Conservation (phyloP, 352 stramenopile genomes). For the Phytophthora melonis region DNA sequence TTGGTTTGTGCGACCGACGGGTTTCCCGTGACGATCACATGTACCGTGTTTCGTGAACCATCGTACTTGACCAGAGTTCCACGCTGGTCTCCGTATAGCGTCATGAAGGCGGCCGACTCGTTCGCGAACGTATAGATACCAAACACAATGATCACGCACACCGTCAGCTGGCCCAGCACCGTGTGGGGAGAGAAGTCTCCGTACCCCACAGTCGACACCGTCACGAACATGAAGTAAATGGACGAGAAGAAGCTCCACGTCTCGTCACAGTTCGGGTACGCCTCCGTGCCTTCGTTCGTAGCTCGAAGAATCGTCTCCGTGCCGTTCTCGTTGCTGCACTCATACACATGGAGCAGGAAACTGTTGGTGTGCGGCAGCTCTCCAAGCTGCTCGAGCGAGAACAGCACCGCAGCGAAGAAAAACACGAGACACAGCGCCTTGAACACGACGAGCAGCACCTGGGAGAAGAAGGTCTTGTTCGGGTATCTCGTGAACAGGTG, state of each 20-base stretch:
- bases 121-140: conserved; percentile 91
- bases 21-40: conserved; percentile 90
- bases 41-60: conserved; percentile 68
- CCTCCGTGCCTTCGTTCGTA: conserved; percentile 57
- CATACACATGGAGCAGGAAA: conserved; percentile 88
- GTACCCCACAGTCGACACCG: conserved; percentile 88
- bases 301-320: conserved; percentile 59
- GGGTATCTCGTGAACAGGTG: conserved; percentile 74
- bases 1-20: conserved; percentile 81
- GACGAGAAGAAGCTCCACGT: conserved; percentile 90
- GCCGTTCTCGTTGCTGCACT: conserved; percentile 68
- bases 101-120: conserved; percentile 82
- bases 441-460: conserved; percentile 83
- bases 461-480: conserved; percentile 84
- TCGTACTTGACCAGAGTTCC: conserved; percentile 68
- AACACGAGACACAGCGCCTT: conserved; percentile 85
- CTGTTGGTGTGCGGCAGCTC: conserved; percentile 85
- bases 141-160: conserved; percentile 87
- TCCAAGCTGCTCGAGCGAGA: conserved; percentile 86
- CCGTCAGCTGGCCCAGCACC: conserved; percentile 76
- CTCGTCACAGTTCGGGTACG: conserved; percentile 71
- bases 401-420: conserved; percentile 84
- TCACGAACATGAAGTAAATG: conserved; percentile 93
- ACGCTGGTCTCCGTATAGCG: conserved; percentile 77
- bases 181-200: conserved; percentile 89